Evolutionary conservation across 176 grass and related monocot species (phyloP), one percentile per base, ranked within the genome.

Genomic region (Ensete glaucum): DNA sequence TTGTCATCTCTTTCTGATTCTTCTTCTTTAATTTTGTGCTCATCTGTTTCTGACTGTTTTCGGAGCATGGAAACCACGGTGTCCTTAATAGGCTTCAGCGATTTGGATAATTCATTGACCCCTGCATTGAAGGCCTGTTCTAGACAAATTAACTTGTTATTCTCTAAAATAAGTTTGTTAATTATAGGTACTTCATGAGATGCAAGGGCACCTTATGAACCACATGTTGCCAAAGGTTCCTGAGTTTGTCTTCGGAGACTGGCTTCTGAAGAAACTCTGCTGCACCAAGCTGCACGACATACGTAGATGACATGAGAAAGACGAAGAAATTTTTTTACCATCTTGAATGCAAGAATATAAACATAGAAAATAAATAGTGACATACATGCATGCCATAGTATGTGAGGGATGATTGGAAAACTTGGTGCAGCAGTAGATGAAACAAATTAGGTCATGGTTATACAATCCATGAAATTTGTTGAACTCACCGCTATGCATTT

Each of bases 191-290:
- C 21, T 73, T 19, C 20, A 52, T 70, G 27, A 64, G 22, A 73
- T 80, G 9, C 27, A 79, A 79, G 50, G 25, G 16, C 69, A 87
- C 85, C 80, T 87, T 87, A 65, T 87, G 80, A 80, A 87, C 76
- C 19, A 83, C 85, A 82, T 87, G 85, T 49, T 87, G 85, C 85
- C 85, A 87, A 70, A 87, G 76, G 43, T 82, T 87, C 52, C 76
- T 69, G 14, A 87, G 73, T 67, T 87, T 87, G 16, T 87, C 85
- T 80, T 83, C 80, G 9, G 80, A 83, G 69, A 87, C 60, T 69
- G 85, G 85, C 52, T 80, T 87, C 76, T 87, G 80, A 71, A 87
- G 85, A 50, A 83, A 87, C 80, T 87, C 85, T 62, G 80, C 76
- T 76, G 85, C 85, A 34, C 85, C 85, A 79, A 83, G 76, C 85